A percentile compares a stretch with the other conserved stretches of the same genome.
phyloP scores from a whole-genome alignment of 352 stramenopile genomes.

The Phytophthora pinifolia region DNA sequence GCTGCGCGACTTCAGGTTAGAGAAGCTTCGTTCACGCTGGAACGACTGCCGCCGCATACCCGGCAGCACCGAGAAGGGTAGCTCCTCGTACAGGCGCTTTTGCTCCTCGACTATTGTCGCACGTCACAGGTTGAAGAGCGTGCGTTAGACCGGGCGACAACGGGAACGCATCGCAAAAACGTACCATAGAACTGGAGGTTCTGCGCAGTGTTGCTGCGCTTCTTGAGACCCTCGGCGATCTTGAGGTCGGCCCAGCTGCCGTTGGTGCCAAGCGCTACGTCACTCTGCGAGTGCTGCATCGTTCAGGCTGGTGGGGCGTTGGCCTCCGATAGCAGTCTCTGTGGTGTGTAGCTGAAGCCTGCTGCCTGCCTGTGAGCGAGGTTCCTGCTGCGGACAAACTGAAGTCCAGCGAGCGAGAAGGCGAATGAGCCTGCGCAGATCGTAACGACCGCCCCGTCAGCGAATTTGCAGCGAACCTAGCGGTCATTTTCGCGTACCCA shows the following conservation, averaged over 20 bases:
- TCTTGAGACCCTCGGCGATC: constrained; percentile 65
- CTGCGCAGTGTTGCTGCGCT: constrained; percentile 77
- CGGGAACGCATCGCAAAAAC: constrained; percentile 1
- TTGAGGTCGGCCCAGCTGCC: constrained; percentile 72
- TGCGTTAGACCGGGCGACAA: background rate
- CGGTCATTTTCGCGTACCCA: constrained; percentile 22
- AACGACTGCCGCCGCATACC: constrained; percentile 75
- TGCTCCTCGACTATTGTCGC: constrained; percentile 59
- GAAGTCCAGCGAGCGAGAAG: constrained; percentile 15
- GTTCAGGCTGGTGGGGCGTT: constrained; percentile 6
- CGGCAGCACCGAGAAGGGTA: constrained; percentile 69
- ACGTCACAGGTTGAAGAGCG: constrained; percentile 19
- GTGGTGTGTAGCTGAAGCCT: background rate
- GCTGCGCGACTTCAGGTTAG: constrained; percentile 62
- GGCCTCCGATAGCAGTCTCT: background rate
- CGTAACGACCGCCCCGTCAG: constrained; percentile 18
- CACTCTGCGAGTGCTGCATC: constrained; percentile 76
- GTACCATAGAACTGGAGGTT: constrained; percentile 80
- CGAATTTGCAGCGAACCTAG: no score
- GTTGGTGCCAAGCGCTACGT: constrained; percentile 64
- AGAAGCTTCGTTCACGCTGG: constrained; percentile 70
- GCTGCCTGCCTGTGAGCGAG: no score
- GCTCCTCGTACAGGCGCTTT: constrained; percentile 71
- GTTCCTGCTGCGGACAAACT: background rate
- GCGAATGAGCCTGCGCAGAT: constrained; percentile 30